Conservation (phyloP, 2,329 filamentous ascomycete genomes). For the Zymoseptoria brevis region DNA sequence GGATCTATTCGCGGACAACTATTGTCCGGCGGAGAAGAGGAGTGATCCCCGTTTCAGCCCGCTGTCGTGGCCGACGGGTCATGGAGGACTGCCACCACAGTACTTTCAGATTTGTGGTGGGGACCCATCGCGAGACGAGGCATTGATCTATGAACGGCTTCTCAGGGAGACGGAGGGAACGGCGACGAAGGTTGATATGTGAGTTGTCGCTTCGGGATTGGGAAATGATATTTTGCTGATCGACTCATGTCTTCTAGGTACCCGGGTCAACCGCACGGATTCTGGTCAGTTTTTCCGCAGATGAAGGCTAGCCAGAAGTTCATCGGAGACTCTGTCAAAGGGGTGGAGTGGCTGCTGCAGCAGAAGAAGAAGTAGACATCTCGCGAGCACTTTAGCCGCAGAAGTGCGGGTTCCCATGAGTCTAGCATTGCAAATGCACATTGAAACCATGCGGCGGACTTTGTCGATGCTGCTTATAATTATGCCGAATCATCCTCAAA, state of each 20-base stretch:
- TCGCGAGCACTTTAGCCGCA: too few species aligned
- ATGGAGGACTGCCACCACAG: conserved; percentile 36
- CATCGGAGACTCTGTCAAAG: conserved; percentile 24
- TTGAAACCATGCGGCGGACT: not conserved
- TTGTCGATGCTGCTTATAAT: not conserved
- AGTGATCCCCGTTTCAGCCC: conserved; percentile 26
- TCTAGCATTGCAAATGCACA: not conserved
- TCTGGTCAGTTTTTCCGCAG: conserved; percentile 27
- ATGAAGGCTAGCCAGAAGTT: conserved; percentile 23
- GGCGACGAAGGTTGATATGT: conserved; percentile 35
- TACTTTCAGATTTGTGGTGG: conserved; percentile 43
- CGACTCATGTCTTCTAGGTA: conserved; percentile 20
- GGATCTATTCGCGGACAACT: conserved; percentile 17
- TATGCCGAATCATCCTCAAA: not conserved
- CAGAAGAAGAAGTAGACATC: conserved; percentile 11
- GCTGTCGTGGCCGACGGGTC: conserved; percentile 22
- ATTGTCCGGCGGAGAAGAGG: conserved; percentile 21
- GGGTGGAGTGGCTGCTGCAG: conserved; percentile 25
- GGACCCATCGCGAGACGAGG: conserved; percentile 45
- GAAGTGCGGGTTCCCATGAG: too few species aligned
- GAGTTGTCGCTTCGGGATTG: not conserved
- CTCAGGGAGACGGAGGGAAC: conserved; percentile 34
- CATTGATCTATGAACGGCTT: conserved; percentile 38
- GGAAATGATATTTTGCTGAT: not conserved
- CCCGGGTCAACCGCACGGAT: conserved; percentile 37